Base-by-base conservation (phyloP, 2,329 filamentous ascomycete genomes). In the Fusarium virguliforme region DNA sequence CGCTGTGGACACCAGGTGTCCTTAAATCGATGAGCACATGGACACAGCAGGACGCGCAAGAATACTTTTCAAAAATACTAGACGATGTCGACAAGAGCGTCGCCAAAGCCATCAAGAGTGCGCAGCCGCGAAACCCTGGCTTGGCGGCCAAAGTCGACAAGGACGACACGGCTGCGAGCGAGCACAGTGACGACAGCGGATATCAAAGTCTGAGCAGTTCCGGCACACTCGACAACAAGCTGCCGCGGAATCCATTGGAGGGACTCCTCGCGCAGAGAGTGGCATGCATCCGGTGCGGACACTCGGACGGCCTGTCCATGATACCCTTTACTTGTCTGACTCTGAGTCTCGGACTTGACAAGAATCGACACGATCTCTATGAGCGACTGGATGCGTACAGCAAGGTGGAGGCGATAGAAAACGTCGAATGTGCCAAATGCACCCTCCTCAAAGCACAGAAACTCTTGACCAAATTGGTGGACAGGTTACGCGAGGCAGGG, bases 41-140 rank as follows among this genome's bases (percentile, higher is more conserved):
- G 89, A 93, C 97, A 74, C 96, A 98, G 79, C 96, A 99, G 81
- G 96, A 99, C 81, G 96, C 96, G 6, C 96, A 98, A 78, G 96
- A 99, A 80, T 99, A 98, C 80, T 98, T 93, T 76, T 95, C 94
- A 15, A 97, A 95, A 76, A 86, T 99, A 13, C 81, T 98, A 53
- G 94, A 95, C 72, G 91, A 95, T 74, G 85, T 97, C 30, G 94
- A 98, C 76, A 92, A 91, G 75, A 94, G 97, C 77, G 85, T 94
- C 41, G 83, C 85, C 22, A 87, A 85, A 71, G 85, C 86, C 50
- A 76, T 80, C 18, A 75, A 79, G 6, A 71, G 64, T 24, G 60
- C 62, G 12, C 76, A 74, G 26, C 76, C 73, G 12, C 75, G 73
- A 10, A 72, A 72, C 35, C 72, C 79, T 0, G 84, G 84, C 1